phyloP scores from a whole-genome alignment of 2,329 filamentous ascomycete species.

The Corniculantispora saksenae region DNA sequence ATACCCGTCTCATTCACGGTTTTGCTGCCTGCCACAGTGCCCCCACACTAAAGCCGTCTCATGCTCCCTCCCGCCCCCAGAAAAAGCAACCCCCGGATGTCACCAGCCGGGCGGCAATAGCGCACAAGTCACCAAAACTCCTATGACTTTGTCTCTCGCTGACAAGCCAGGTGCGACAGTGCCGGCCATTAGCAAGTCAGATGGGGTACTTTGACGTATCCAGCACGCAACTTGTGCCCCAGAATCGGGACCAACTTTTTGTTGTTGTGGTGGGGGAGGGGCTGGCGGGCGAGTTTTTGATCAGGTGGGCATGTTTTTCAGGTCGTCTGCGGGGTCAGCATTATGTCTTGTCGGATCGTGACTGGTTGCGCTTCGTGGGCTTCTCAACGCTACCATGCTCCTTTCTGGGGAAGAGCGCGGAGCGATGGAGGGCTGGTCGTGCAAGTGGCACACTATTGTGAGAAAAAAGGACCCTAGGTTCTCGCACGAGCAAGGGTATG shows the following conservation, averaged over 20 bases:
- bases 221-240: not conserved
- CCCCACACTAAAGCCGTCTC: no score
- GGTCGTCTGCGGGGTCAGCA: not conserved
- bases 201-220: no score
- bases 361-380: not conserved
- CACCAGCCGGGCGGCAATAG: not conserved
- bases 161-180: not conserved
- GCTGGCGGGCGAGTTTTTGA: no score
- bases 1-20: no score
- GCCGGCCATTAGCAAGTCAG: no score
- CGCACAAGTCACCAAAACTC: no score
- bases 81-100: not conserved
- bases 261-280: conserved; percentile 9
- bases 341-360: conserved; percentile 1
- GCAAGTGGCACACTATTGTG: not conserved
- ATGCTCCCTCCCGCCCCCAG: not conserved
- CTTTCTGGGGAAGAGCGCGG: no score
- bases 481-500: not conserved
- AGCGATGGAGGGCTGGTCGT: not conserved
- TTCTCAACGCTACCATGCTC: no score
- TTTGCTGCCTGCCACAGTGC: no score
- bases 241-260: not conserved
- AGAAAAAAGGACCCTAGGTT: not conserved
- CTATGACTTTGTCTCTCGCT: not conserved
- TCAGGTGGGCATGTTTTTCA: conserved; percentile 2